Percentiles rank a stretch among this genome's conserved stretches.
phyloP scores from a whole-genome alignment of 2,329 filamentous ascomycete species.

The Curvularia spicifera region DNA sequence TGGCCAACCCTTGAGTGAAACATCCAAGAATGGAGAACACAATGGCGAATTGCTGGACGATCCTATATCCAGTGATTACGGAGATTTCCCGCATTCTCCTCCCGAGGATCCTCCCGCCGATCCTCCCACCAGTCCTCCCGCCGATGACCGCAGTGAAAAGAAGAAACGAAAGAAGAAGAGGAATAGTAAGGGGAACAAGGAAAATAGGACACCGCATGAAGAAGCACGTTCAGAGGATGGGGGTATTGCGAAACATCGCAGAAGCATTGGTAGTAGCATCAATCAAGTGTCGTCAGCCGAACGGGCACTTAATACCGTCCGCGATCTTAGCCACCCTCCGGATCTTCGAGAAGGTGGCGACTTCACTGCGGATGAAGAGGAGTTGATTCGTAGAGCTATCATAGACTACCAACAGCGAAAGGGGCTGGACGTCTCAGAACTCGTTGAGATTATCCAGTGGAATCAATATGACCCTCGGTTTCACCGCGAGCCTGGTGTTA shows the following conservation, averaged over 20 bases:
- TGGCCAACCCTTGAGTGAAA: not conserved
- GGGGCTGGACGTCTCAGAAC: slow-evolving; percentile 19
- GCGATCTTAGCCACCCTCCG: slow-evolving; percentile 22
- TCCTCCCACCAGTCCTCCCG: not conserved
- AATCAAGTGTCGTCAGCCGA: slow-evolving; percentile 20
- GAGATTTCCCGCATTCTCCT: not conserved
- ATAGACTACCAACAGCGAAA: slow-evolving; percentile 29
- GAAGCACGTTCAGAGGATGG: not conserved
- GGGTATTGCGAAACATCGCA: not conserved
- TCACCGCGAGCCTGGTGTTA: not conserved
- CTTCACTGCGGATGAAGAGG: slow-evolving; percentile 31
- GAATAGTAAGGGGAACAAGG: not conserved
- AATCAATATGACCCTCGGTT: slow-evolving; percentile 5
- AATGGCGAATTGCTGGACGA: slow-evolving; percentile 4
- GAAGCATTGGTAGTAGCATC: not conserved
- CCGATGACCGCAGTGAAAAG: not conserved
- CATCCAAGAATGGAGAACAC: not conserved
- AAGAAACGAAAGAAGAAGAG: not conserved
- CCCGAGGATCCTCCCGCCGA: not conserved
- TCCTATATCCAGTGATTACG: slow-evolving; percentile 7
- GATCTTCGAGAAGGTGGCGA: slow-evolving; percentile 25
- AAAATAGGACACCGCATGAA: not conserved
- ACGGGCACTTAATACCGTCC: slow-evolving; percentile 17
- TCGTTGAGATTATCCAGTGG: slow-evolving; percentile 34
- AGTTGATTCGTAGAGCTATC: slow-evolving; percentile 33